phyloP scores from a whole-genome alignment of 2,329 filamentous ascomycete genomes.

The Aspergillus fumigatiaffinis region DNA sequence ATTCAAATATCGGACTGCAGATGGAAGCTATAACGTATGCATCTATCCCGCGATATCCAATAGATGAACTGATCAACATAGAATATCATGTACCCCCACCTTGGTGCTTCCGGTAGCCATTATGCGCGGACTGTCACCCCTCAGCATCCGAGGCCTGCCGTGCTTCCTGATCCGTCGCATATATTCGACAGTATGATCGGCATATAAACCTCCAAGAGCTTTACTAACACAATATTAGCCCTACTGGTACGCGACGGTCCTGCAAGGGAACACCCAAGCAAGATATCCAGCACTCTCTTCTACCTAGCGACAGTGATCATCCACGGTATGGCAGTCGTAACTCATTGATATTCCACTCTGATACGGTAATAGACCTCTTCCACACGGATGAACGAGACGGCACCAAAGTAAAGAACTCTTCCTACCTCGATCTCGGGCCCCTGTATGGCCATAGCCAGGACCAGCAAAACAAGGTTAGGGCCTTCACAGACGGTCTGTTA shows the following conservation, averaged over 20 bases:
- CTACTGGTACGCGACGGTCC: constrained; percentile 5
- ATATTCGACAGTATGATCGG: constrained; percentile 4
- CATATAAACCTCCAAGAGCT: background rate
- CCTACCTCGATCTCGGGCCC: constrained; percentile 46
- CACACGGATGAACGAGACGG: constrained; percentile 31
- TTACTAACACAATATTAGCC: background rate
- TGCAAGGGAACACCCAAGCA: constrained; percentile 37
- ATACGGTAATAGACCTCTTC: background rate
- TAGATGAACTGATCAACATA: background rate
- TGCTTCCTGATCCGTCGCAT: constrained; percentile 2
- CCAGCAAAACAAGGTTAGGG: constrained; percentile 33
- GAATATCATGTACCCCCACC: constrained; percentile 4
- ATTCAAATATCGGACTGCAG: constrained; percentile 4
- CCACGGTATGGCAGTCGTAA: constrained; percentile 42
- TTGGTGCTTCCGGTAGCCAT: constrained; percentile 4
- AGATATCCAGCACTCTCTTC: constrained; percentile 46
- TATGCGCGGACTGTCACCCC: constrained; percentile 2
- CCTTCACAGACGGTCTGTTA: constrained; percentile 35
- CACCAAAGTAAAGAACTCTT: constrained; percentile 38
- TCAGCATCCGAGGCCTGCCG: background rate
- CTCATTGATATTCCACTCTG: background rate
- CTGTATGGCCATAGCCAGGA: constrained; percentile 40
- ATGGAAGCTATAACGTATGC: constrained; percentile 3
- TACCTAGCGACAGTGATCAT: constrained; percentile 52
- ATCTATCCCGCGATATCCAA: background rate